Conservation (phyloP, 805 yeast species). For the Priceomyces melissophilus region DNA sequence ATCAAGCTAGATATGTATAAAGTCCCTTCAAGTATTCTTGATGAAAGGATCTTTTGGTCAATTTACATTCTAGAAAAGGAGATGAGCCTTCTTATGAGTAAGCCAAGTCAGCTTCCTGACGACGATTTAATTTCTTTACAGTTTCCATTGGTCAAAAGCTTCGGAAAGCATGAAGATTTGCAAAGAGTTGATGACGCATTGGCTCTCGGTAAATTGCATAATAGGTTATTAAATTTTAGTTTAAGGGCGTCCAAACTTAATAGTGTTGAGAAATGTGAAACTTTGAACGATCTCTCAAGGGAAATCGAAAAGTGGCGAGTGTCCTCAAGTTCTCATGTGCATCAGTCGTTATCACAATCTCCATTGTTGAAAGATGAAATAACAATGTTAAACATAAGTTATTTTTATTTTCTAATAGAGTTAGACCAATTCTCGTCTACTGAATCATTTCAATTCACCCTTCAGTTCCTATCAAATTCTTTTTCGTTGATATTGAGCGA, state of each 20-base stretch:
- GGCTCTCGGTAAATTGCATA: slow-evolving; percentile 21
- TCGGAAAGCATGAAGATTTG: slow-evolving; percentile 22
- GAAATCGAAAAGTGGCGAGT: slow-evolving; percentile 39
- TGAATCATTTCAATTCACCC: slow-evolving; percentile 38
- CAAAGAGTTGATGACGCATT: slow-evolving; percentile 20
- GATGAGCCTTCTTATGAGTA: slow-evolving; percentile 28
- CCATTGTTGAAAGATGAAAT: slow-evolving; percentile 30
- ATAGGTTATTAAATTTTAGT: slow-evolving; percentile 18
- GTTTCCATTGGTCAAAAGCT: slow-evolving; percentile 12
- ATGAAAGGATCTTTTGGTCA: slow-evolving; percentile 32
- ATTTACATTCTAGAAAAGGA: slow-evolving; percentile 38
- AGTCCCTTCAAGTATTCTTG: slow-evolving; percentile 1
- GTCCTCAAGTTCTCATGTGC: slow-evolving; percentile 23
- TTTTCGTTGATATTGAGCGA: slow-evolving; percentile 32
- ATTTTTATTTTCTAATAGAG: slow-evolving; percentile 38
- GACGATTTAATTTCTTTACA: slow-evolving; percentile 15
- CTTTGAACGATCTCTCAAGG: slow-evolving; percentile 19
- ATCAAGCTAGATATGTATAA: slow-evolving; percentile 19
- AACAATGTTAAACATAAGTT: slow-evolving; percentile 33
- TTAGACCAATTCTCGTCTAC: slow-evolving; percentile 37
- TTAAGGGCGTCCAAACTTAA: slow-evolving; percentile 3
- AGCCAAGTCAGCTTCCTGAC: slow-evolving; percentile 34
- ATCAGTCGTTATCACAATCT: slow-evolving; percentile 22
- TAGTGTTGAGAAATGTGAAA: background rate
- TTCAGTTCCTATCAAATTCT: slow-evolving; percentile 39